Conservation (phyloP, 75 land plant genomes). For the Pinus tabuliformis region DNA sequence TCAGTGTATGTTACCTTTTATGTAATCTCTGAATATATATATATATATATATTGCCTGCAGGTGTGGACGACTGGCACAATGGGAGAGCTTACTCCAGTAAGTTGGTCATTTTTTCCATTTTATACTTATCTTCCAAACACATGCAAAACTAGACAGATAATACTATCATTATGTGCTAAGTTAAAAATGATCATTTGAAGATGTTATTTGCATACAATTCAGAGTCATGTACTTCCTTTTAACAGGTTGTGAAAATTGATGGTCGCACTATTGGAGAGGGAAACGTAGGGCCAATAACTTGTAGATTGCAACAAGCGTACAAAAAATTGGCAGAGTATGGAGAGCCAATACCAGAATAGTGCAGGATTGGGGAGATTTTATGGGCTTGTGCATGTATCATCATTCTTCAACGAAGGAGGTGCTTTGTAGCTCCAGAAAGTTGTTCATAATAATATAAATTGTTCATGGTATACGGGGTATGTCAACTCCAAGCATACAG, state of each 20-base stretch:
- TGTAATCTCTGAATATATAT: not conserved
- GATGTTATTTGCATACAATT: not conserved
- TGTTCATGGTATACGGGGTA: not conserved
- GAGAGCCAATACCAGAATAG: constrained; percentile 71
- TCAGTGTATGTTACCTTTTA: not conserved
- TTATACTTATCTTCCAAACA: not conserved
- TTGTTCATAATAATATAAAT: not conserved
- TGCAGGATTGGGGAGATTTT: not conserved
- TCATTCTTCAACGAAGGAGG: not conserved
- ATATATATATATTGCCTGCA: constrained; percentile 22
- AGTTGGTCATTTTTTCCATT: constrained; percentile 13
- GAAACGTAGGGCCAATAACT: constrained; percentile 81
- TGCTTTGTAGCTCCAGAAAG: not conserved
- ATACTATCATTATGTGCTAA: not conserved
- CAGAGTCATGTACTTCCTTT: not conserved
- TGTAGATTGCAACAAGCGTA: constrained; percentile 65
- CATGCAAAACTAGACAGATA: not conserved
- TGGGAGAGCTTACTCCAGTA: constrained; percentile 98
- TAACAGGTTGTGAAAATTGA: constrained; percentile 84
- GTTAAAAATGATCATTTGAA: not conserved
- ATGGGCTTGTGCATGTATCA: not conserved
- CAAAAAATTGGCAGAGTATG: constrained; percentile 58
- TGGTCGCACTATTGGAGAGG: constrained; percentile 81
- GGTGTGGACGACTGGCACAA: constrained; percentile 99
- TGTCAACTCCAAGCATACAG: no score